Base-by-base conservation (phyloP, 495 filamentous ascomycete species). In the Symbiotaphrina buchneri region DNA sequence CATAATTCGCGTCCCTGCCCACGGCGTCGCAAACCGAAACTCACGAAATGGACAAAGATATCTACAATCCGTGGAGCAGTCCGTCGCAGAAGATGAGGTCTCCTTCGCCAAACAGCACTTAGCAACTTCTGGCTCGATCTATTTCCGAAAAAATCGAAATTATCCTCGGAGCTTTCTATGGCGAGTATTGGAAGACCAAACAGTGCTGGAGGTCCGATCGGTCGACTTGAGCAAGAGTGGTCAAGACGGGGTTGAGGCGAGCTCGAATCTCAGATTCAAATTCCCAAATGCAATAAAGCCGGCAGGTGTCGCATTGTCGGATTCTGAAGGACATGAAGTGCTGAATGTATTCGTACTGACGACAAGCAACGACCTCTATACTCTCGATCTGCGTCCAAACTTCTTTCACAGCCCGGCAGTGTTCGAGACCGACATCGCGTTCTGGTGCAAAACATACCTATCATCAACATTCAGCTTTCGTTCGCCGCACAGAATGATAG, bases 121-220 rank as follows among this genome's bases (percentile, higher is more conserved):
- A 30, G 80, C 90, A 14, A 76, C 61, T 2, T 67, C 82, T 18
- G 77, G 76, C 14, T 75, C 79, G 1, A 64, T 95, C 24, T 90
- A 80, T 60, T 80, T 91, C 51, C 66, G 85, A 32, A 67, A 66
- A 42, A 60, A 71, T 40, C 65, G 68, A 35, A 53, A 56, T 32
- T 77, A 74, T 34, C 90, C 87, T 28, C 68, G 78, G 40, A 74
- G 63, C 44, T 83, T 95, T 41, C 60, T 93, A 15, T 97, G 90
- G 85, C 61, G 87, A 32, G 61, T 97, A 13, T 52, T 94, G 37
- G 73, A 90, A 44, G 70, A 74, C 42, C 69, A 70, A 43, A 77
- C 66, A 41, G 59, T 83, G 27, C 58, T 97, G 32, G 80, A 83
- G 47, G 59, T 97, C 31, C 74, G 79, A 48, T 71, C 70, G 21